Percentiles rank a stretch among this genome's conserved stretches.
These are phyloP conservation scores for Mycena haematopus DNA, from an alignment of 768 basidiomycete genomes.

Conservation along the genomic window DNA sequence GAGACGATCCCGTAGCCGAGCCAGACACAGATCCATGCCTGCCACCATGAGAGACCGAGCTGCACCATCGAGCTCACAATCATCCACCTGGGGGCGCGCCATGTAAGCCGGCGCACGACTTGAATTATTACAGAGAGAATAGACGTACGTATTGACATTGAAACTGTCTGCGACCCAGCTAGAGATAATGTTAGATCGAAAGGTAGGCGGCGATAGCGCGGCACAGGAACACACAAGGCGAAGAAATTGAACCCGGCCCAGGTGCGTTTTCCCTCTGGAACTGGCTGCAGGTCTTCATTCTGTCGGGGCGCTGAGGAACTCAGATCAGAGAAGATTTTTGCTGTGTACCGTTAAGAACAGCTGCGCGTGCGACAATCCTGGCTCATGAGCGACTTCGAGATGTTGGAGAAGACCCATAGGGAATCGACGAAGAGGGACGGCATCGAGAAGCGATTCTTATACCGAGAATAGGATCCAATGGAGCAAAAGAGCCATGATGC, in stretches of 20 bases:
- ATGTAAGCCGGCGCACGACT: background rate
- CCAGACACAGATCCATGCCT: conserved; percentile 85
- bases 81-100: conserved; percentile 62
- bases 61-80: conserved; percentile 79
- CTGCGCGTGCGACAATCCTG: conserved; percentile 58
- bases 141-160: conserved; percentile 74
- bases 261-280: conserved; percentile 63
- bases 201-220: background rate
- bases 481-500: conserved; percentile 1
- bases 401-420: conserved; percentile 43
- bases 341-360: conserved; percentile 61
- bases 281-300: conserved; percentile 80
- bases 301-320: conserved; percentile 33
- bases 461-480: conserved; percentile 7
- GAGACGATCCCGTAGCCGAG: conserved; percentile 64
- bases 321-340: background rate
- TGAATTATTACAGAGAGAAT: conserved; percentile 4
- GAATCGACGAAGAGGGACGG: background rate
- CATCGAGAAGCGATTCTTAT: conserved; percentile 9
- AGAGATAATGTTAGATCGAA: conserved; percentile 4
- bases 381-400: conserved; percentile 61
- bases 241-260: conserved; percentile 74
- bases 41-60: conserved; percentile 81
- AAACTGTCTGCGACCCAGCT: conserved; percentile 86
- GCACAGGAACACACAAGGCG: conserved; percentile 55